Base-by-base conservation (phyloP, 768 basidiomycete genomes). In the Gymnopilus dilepis region DNA sequence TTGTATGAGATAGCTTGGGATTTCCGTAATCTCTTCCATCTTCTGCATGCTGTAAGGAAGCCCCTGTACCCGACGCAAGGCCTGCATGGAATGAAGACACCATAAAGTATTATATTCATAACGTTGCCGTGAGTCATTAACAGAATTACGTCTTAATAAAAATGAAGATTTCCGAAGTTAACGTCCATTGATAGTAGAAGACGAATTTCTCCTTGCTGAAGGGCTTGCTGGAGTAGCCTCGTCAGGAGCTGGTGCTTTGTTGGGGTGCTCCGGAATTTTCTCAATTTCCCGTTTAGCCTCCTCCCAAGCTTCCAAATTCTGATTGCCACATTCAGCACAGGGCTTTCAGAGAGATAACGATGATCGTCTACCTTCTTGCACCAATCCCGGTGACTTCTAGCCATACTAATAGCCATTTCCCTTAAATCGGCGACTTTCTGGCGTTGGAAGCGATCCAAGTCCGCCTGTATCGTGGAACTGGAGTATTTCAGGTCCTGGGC, bases 251-350 rank as follows among this genome's bases (percentile, higher is more conserved):
- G 88, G 84, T 45, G 77, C 72, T 69, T 81, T 84, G 73, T 96
- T 97, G 15, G 95, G 95, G 74, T 97, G 95, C 58, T 89, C 85
- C 34, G 94, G 90, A 72, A 99, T 96, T 76, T 90, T 90, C 57
- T 88, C 87, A 65, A 97, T 92, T 70, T 97, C 95, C 67, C 84
- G 86, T 80, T 94, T 94, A 8, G 95, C 97, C 69, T 95, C 95
- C 77, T 97, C 91, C 97, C 97, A 99, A 56, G 91, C 92, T 70
- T 97, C 93, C 52, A 99, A 81, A 77, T 99, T 99, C 97, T 98
- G 67, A 42, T 24, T 41, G 57, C 12, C 40, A 3, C 34, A 30
- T 38, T 64, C 31, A 65, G 64, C 26, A 31, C 26, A 60, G 30
- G 31, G 33, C 8, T 58, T 63, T 61, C 60, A 26, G 56, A 59